Base-by-base conservation (phyloP, 2,329 filamentous ascomycete species). In the Fusarium buharicum region DNA sequence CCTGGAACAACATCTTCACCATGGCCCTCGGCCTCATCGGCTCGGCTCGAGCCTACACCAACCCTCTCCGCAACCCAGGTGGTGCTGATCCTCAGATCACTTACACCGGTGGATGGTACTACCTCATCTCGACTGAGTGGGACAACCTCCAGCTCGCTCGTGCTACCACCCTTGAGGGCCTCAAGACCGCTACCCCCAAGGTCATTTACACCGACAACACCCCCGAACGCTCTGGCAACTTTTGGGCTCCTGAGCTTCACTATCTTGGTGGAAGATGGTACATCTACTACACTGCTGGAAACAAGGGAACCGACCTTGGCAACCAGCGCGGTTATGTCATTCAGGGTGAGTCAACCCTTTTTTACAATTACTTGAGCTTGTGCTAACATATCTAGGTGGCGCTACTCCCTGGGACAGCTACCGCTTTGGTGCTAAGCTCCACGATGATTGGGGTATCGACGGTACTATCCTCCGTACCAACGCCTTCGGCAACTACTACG, bases 191-290 rank as follows among this genome's bases (percentile, higher is more conserved):
- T 0, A 76, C 79, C 33, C 79, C 77, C 17, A 84, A 83, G 60
- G 68, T 76, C 3, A 81, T 86, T 24, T 86, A 82, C 74, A 77
- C 76, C 0, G 81, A 83, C 51, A 73, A 70, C 5, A 79, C 78
- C 14, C 67, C 82, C 2, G 74, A 73, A 4, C 75, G 82, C 14
- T 82, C 81, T 70, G 82, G 82, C 69, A 85, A 84, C 50, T 79
- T 86, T 33, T 87, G 84, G 84, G 84, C 84, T 0, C 84, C 84
- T 0, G 84, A 86, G 63, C 73, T 85, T 0, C 83, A 85, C 64
- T 80, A 80, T 52, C 67, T 85, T 8, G 76, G 79, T n/a, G 74
- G 72, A 13, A 66, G 50, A 16, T 80, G 84, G 83, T 86, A 83
- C 53, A 78, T 86, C 34, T 86, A 86, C 72, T 86, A 86, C 68